phyloP scores from a whole-genome alignment of 1,139 yeast genomes.

The Yamadazyma triangularis region DNA sequence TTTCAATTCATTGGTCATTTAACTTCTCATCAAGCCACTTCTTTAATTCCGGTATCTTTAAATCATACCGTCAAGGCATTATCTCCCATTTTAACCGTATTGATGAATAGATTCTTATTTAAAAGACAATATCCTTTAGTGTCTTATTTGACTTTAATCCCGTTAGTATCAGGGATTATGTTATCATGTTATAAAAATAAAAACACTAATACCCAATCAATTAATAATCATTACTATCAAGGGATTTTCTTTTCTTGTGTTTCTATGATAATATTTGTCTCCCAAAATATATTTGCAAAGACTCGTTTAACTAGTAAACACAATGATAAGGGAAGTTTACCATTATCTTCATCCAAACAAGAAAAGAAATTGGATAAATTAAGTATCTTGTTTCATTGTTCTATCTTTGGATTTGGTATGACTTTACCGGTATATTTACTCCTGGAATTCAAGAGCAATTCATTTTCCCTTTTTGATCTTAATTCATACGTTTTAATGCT shows the following conservation, averaged over 20 bases:
- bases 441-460: conserved; percentile 50
- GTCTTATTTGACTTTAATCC: conserved; percentile 74
- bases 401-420: conserved; percentile 70
- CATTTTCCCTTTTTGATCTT: conserved; percentile 31
- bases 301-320: conserved; percentile 59
- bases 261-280: conserved; percentile 82
- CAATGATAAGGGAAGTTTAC: conserved; percentile 15
- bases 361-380: conserved; percentile 67
- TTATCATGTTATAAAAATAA: conserved; percentile 62
- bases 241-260: conserved; percentile 75
- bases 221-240: conserved; percentile 27
- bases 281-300: conserved; percentile 90
- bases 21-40: conserved; percentile 84
- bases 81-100: conserved; percentile 84
- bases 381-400: conserved; percentile 79
- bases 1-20: conserved; percentile 91
- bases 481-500: conserved; percentile 27
- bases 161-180: conserved; percentile 80
- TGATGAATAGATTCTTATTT: conserved; percentile 63
- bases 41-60: conserved; percentile 81
- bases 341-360: conserved; percentile 13
- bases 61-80: conserved; percentile 91
- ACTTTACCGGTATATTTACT: conserved; percentile 76
- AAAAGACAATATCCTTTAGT: conserved; percentile 50
- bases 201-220: conserved; percentile 7